These are phyloP conservation scores for Amanita exitialis DNA, from an alignment of 768 basidiomycete species.

Conservation along the genomic window DNA sequence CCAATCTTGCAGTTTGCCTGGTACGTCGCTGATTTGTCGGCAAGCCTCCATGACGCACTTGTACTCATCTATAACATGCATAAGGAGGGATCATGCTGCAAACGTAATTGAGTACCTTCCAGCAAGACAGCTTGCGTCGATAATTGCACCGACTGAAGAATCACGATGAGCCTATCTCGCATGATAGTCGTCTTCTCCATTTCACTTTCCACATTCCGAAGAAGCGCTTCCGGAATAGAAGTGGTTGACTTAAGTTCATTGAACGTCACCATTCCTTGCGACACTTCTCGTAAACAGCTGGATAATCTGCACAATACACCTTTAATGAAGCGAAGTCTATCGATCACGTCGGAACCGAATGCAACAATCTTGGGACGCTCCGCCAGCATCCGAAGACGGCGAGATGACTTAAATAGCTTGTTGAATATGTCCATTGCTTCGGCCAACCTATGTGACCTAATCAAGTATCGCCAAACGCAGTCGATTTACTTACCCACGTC, in stretches of 20 bases:
- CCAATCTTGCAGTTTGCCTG: conserved; percentile 16
- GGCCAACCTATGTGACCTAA: conserved; percentile 19
- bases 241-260: conserved; percentile 10
- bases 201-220: conserved; percentile 15
- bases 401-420: conserved; percentile 15
- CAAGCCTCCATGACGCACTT: conserved; percentile 17
- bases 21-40: conserved; percentile 13
- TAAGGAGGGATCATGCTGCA: not conserved
- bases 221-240: not conserved
- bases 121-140: conserved; percentile 23
- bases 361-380: conserved; percentile 13
- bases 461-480: not conserved
- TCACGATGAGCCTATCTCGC: conserved; percentile 13
- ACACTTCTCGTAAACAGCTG: conserved; percentile 28
- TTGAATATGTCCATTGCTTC: conserved; percentile 12
- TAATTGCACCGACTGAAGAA: conserved; percentile 14
- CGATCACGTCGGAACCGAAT: conserved; percentile 12
- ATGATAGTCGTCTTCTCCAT: conserved; percentile 16
- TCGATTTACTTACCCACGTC: conserved; percentile 47
- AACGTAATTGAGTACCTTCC: conserved; percentile 19
- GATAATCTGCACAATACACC: conserved; percentile 21
- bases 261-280: conserved; percentile 22
- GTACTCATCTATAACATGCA: conserved; percentile 24
- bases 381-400: conserved; percentile 20
- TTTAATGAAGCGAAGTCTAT: conserved; percentile 14